These are phyloP conservation scores for Dacryopinax spathularia DNA, from an alignment of 768 basidiomycete genomes.

Conservation along the genomic window DNA sequence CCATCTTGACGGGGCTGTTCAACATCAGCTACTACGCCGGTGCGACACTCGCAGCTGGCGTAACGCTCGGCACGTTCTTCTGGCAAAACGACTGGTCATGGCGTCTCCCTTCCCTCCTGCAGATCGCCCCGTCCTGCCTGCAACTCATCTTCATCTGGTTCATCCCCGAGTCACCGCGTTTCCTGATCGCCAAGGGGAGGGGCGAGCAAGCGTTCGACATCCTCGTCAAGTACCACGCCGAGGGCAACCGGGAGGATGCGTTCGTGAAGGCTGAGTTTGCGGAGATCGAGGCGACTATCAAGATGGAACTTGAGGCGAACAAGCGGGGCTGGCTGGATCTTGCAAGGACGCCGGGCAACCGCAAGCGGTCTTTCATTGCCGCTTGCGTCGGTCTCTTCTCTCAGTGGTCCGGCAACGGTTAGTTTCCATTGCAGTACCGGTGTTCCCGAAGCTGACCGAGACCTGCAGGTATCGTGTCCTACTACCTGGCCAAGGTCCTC, in stretches of 20 bases:
- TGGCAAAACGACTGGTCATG: conserved; percentile 39
- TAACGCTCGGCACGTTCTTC: background rate
- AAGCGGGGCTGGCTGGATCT: conserved; percentile 37
- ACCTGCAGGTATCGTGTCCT: background rate
- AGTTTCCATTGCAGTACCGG: background rate
- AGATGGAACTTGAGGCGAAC: conserved; percentile 35
- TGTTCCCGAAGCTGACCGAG: background rate
- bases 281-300: conserved; percentile 42
- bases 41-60: conserved; percentile 18
- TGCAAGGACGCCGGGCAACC: conserved; percentile 36
- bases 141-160: conserved; percentile 44
- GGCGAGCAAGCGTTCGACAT: conserved; percentile 34
- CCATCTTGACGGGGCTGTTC: conserved; percentile 9
- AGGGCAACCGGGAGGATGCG: conserved; percentile 33
- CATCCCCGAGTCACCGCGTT: conserved; percentile 51
- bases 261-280: conserved; percentile 45
- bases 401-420: conserved; percentile 4
- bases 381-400: conserved; percentile 22
- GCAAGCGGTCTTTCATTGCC: conserved; percentile 36
- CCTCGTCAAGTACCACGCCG: conserved; percentile 45
- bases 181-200: conserved; percentile 46
- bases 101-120: conserved; percentile 54
- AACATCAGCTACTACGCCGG: conserved; percentile 10
- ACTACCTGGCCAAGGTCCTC: conserved; percentile 37
- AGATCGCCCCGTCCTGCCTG: conserved; percentile 38